phyloP scores from a whole-genome alignment of 176 grass and related monocot genomes.

The Oryza coarctata region DNA sequence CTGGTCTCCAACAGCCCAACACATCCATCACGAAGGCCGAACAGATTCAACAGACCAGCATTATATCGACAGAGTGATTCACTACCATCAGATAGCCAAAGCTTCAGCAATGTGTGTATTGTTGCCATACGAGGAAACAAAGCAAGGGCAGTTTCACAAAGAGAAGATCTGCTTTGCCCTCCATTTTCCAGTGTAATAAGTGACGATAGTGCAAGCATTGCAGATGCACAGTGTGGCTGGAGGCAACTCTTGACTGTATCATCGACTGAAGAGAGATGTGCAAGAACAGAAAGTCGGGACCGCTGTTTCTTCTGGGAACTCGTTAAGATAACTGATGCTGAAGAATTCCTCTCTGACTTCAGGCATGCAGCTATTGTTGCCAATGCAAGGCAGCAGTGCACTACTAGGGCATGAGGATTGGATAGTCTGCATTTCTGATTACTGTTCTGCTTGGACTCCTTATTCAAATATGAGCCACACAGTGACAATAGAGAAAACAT shows the following conservation, averaged over 20 bases:
- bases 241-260: conserved; percentile 76
- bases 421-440: conserved; percentile 82
- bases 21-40: conserved; percentile 78
- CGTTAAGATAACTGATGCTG: conserved; percentile 61
- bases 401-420: conserved; percentile 72
- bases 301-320: conserved; percentile 65
- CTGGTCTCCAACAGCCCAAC: conserved; percentile 74
- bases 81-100: conserved; percentile 82
- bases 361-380: conserved; percentile 58
- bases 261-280: conserved; percentile 66
- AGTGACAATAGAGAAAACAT: conserved; percentile 77
- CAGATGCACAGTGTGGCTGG: conserved; percentile 75
- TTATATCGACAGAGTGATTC: conserved; percentile 71
- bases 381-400: conserved; percentile 74
- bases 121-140: conserved; percentile 95
- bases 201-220: conserved; percentile 64
- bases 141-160: conserved; percentile 69
- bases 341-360: conserved; percentile 52
- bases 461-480: conserved; percentile 79
- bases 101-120: conserved; percentile 67
- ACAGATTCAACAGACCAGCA: conserved; percentile 62
- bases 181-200: conserved; percentile 75
- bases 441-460: conserved; percentile 67
- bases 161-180: conserved; percentile 47
- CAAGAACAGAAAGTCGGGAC: conserved; percentile 69